phyloP scores from a whole-genome alignment of 331 rosid genomes.

The Erythrophleum ivorense region DNA sequence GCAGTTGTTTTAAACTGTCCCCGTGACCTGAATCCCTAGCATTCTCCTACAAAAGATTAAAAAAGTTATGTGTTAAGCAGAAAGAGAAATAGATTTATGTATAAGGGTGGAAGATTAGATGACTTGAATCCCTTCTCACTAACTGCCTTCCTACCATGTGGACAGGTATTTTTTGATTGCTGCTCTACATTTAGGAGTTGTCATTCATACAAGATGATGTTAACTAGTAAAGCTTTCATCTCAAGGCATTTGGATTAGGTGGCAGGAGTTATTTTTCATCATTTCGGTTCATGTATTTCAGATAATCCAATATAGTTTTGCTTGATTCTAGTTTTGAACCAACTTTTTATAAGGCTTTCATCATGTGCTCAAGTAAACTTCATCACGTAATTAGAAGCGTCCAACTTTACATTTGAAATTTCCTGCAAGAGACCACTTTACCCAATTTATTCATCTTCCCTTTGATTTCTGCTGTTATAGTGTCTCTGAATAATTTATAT shows the following conservation, averaged over 20 bases:
- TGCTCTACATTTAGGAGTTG: neutral
- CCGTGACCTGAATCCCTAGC: slow-evolving; percentile 60
- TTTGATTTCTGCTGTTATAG: slow-evolving; percentile 3
- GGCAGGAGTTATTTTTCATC: slow-evolving; percentile 6
- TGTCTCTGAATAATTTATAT: neutral
- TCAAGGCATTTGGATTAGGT: slow-evolving; percentile 19
- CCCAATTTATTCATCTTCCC: slow-evolving; percentile 31
- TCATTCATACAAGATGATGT: slow-evolving; percentile 1
- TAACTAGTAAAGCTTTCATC: slow-evolving; percentile 37
- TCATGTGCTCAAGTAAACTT: slow-evolving; percentile 3
- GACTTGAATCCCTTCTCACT: neutral
- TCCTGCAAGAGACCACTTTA: slow-evolving; percentile 28
- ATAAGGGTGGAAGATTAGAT: slow-evolving; percentile 10
- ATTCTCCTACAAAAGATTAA: slow-evolving; percentile 56
- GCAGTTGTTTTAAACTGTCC: slow-evolving; percentile 70
- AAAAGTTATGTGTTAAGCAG: slow-evolving; percentile 40
- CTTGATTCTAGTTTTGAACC: slow-evolving; percentile 9
- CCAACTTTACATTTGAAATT: slow-evolving; percentile 26
- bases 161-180: neutral
- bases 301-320: slow-evolving; percentile 24
- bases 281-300: slow-evolving; percentile 25
- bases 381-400: slow-evolving; percentile 16
- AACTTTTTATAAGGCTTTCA: slow-evolving; percentile 29
- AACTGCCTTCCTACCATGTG: neutral
- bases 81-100: slow-evolving; percentile 33